Conservation (phyloP, 2,329 filamentous ascomycete genomes). For the Cytospora paraplurivora region DNA sequence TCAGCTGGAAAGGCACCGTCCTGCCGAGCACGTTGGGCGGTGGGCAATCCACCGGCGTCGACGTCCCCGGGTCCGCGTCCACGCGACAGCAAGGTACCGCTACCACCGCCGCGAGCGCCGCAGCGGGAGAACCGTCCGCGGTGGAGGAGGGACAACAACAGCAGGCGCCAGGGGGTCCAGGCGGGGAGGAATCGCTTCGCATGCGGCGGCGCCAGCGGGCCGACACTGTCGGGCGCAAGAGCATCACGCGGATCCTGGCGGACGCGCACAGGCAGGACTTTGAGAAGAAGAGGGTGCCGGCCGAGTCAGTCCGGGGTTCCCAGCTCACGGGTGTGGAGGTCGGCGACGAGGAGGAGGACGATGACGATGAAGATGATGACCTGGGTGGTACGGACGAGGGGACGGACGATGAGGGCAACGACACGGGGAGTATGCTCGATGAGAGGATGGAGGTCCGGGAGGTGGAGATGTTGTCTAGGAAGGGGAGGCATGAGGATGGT, state of each 20-base stretch:
- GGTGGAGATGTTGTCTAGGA: constrained; percentile 32
- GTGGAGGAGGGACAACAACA: constrained; percentile 26
- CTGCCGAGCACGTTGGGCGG: constrained; percentile 22
- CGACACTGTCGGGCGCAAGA: constrained; percentile 40
- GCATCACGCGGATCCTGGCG: constrained; percentile 68
- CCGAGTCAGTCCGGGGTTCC: constrained; percentile 9
- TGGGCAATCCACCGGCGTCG: constrained; percentile 31
- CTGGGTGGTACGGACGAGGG: constrained; percentile 31
- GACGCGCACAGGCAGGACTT: constrained; percentile 90
- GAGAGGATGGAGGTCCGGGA: constrained; percentile 37
- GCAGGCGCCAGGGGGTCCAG: background rate
- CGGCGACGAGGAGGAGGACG: constrained; percentile 31
- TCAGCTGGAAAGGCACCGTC: constrained; percentile 19
- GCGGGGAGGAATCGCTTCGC: constrained; percentile 23
- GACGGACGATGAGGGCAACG: constrained; percentile 41
- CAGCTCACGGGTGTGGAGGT: constrained; percentile 29
- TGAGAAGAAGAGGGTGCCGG: constrained; percentile 68
- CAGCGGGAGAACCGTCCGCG: constrained; percentile 7
- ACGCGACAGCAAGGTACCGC: constrained; percentile 31
- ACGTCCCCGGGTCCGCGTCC: constrained; percentile 26
- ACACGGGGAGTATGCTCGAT: constrained; percentile 33
- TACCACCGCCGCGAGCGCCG: constrained; percentile 14
- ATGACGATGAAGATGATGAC: constrained; percentile 36
- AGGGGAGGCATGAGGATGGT: constrained; percentile 18
- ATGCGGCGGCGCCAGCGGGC: constrained; percentile 38